Percentiles rank a stretch among this genome's conserved stretches.
phyloP scores from a whole-genome alignment of 768 basidiomycete genomes.

The Glaciozyma martinii region DNA sequence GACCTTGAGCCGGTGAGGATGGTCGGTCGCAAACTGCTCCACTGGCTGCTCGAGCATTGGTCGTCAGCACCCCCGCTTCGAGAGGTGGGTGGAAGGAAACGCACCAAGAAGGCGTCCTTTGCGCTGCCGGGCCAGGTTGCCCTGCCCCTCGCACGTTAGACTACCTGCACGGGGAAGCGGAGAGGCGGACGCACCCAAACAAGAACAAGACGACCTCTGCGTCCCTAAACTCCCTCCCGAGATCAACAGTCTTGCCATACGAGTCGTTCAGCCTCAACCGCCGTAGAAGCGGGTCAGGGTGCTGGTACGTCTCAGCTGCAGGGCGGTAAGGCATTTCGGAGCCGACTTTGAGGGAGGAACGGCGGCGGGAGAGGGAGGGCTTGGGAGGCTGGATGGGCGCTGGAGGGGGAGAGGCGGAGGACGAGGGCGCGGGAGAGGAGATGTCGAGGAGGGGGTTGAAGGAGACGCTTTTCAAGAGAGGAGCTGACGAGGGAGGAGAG shows the following conservation, averaged over 20 bases:
- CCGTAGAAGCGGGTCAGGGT: conserved; percentile 29
- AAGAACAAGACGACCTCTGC: conserved; percentile 27
- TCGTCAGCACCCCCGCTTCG: not conserved
- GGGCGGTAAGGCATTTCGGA: conserved; percentile 21
- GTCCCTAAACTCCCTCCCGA: conserved; percentile 24
- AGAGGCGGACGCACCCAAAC: conserved; percentile 16
- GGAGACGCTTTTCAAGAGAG: too few species aligned
- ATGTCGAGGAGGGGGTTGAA: too few species aligned
- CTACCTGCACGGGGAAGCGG: not conserved
- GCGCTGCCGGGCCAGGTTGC: conserved; percentile 16
- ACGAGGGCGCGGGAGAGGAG: too few species aligned
- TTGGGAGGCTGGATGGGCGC: not conserved
- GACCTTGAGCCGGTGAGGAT: conserved; percentile 31
- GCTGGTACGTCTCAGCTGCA: conserved; percentile 15
- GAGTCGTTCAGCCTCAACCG: conserved; percentile 25
- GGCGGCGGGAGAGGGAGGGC: not conserved
- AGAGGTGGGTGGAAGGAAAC: not conserved
- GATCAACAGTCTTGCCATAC: conserved; percentile 15
- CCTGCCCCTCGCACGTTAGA: not conserved
- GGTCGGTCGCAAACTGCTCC: not conserved
- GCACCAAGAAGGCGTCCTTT: conserved; percentile 13
- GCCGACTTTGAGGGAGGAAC: conserved; percentile 26
- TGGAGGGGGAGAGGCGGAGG: too few species aligned
- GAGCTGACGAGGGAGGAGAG: too few species aligned
- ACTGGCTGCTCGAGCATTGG: not conserved